Evolutionary conservation across 169 alveolate species (phyloP).

Genomic region (Plasmodium ovale): DNA sequence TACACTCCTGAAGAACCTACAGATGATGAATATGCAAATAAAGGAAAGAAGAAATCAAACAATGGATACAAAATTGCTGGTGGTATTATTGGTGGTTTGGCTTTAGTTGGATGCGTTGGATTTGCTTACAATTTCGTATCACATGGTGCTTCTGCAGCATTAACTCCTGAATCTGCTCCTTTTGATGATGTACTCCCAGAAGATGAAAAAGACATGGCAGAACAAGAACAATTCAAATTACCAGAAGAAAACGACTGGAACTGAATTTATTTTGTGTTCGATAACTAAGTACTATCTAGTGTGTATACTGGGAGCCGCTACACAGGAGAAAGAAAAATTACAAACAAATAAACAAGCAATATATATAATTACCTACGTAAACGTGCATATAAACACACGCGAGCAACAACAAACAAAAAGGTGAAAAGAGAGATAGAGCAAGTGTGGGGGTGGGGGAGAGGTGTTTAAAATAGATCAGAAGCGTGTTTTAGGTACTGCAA

Average conservation of each 20-base stretch:
- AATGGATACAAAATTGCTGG: conserved; percentile 74
- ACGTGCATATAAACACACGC: no score
- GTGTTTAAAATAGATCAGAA: no score
- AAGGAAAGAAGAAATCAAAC: conserved; percentile 4
- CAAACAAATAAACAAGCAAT: neutral
- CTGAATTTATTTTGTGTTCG: no score
- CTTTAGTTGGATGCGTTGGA: conserved; percentile 51
- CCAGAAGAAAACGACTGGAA: conserved; percentile 77
- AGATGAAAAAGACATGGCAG: conserved; percentile 31
- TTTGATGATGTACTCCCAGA: conserved; percentile 62
- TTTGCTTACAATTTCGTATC: conserved; percentile 46
- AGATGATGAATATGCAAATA: neutral
- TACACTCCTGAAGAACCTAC: neutral
- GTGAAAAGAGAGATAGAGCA: no score
- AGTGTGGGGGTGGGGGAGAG: no score
- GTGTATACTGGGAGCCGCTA: no score
- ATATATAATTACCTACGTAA: no score
- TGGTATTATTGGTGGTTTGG: conserved; percentile 66
- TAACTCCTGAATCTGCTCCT: conserved; percentile 33
- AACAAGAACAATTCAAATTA: conserved; percentile 63
- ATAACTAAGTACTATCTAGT: no score
- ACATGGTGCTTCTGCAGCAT: conserved; percentile 18
- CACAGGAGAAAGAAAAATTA: neutral
- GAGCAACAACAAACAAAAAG: no score
- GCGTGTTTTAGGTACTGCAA: no score